Evolutionary conservation across 129 eudicot genomes (phyloP).

Genomic region (Saposhnikovia divaricata): DNA sequence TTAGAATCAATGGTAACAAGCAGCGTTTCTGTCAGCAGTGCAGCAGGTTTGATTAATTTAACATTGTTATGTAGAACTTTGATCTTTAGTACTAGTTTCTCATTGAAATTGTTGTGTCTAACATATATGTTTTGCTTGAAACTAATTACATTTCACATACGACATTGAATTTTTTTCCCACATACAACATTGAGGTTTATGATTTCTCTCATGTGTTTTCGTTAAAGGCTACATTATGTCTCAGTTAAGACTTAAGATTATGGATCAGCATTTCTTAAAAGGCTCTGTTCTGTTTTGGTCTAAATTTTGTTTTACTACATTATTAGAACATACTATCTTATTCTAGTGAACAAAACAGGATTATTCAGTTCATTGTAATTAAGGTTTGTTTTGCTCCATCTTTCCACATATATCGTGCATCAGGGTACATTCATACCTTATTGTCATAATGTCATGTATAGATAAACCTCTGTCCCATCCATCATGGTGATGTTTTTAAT

Average conservation of each 20-base stretch:
- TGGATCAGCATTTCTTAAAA: neutral
- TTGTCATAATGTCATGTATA: neutral
- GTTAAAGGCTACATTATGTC: neutral
- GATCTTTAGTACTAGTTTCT: neutral
- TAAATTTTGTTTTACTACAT: neutral
- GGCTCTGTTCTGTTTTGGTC: neutral
- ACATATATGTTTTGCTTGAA: neutral
- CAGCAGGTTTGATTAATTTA: conserved; percentile 42
- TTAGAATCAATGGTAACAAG: conserved; percentile 47
- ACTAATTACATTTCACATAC: neutral
- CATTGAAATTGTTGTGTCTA: neutral
- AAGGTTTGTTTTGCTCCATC: neutral
- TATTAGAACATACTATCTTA: neutral
- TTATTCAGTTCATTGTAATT: neutral
- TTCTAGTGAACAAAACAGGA: neutral
- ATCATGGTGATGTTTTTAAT: conserved; percentile 1
- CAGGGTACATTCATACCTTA: neutral
- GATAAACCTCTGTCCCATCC: neutral
- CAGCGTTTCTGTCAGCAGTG: conserved; percentile 76
- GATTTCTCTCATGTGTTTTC: too few species aligned
- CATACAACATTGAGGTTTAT: neutral
- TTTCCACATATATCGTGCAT: neutral
- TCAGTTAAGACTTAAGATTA: neutral
- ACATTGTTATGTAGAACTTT: neutral
- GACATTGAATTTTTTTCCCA: neutral